Evolutionary conservation across 2,329 filamentous ascomycete species (phyloP).

Genomic region (Aspergillus awamori): DNA sequence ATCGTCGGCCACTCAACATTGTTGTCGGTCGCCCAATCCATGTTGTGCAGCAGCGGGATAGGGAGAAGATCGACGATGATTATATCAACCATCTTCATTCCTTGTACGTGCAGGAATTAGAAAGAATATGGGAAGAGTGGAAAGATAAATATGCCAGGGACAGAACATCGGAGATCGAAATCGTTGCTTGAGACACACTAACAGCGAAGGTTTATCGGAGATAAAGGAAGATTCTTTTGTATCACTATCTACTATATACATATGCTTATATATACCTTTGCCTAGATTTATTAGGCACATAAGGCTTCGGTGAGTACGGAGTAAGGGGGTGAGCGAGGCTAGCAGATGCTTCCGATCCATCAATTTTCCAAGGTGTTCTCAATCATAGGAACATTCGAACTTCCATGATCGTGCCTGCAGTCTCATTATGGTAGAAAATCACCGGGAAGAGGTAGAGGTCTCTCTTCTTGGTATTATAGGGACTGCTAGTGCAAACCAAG

Average conservation of each 20-base stretch:
- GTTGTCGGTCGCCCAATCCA: constrained; percentile 83
- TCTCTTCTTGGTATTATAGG: not conserved
- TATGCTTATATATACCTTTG: no score
- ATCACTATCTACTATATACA: not conserved
- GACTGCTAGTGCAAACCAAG: not conserved
- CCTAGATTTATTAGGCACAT: not conserved
- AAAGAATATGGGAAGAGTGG: constrained; percentile 51
- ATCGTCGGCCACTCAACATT: constrained; percentile 81
- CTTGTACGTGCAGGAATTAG: constrained; percentile 69
- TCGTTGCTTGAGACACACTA: constrained; percentile 36
- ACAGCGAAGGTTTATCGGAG: not conserved
- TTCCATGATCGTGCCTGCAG: no score
- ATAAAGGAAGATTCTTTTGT: not conserved
- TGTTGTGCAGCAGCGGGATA: constrained; percentile 61
- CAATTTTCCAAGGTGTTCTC: not conserved
- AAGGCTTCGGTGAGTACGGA: not conserved
- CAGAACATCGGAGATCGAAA: constrained; percentile 48
- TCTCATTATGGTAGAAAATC: no score
- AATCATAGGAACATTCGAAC: not conserved
- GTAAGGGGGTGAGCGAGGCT: no score
- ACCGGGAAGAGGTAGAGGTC: not conserved
- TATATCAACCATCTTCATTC: constrained; percentile 82
- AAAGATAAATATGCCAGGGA: constrained; percentile 51
- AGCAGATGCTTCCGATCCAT: not conserved
- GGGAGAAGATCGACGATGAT: constrained; percentile 66